These are phyloP conservation scores for Phyllosticta paracitricarpa DNA, from an alignment of 2,329 filamentous ascomycete genomes.

Conservation along the genomic window DNA sequence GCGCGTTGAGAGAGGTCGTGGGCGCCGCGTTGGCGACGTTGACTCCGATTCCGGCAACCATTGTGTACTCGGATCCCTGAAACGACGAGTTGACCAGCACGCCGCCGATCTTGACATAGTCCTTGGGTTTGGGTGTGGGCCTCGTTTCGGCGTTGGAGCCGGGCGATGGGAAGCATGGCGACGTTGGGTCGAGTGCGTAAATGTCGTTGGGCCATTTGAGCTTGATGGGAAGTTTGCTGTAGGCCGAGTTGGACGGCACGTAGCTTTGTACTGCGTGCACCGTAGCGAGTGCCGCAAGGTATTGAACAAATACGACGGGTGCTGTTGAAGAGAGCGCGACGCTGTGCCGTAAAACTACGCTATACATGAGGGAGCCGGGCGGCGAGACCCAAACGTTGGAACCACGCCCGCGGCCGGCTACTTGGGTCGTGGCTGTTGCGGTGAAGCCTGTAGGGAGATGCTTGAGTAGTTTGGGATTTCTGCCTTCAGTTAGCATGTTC, in stretches of 20 bases:
- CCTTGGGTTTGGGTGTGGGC: constrained; percentile 18
- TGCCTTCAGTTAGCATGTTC: constrained; percentile 21
- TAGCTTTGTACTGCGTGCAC: constrained; percentile 76
- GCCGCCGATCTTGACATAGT: constrained; percentile 86
- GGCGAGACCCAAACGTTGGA: constrained; percentile 93
- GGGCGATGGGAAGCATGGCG: not conserved
- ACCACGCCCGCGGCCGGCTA: constrained; percentile 80
- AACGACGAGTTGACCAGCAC: constrained; percentile 88
- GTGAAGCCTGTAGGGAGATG: constrained; percentile 80
- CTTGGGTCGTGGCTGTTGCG: constrained; percentile 73
- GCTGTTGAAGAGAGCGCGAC: constrained; percentile 59
- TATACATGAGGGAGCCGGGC: constrained; percentile 76
- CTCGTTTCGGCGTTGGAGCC: not conserved
- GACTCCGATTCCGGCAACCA: constrained; percentile 72
- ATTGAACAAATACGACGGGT: constrained; percentile 88
- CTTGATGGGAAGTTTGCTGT: constrained; percentile 65
- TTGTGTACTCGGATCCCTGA: constrained; percentile 64
- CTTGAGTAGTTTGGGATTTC: constrained; percentile 67
- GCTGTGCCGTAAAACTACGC: constrained; percentile 75
- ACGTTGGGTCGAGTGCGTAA: constrained; percentile 28
- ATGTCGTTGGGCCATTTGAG: constrained; percentile 99
- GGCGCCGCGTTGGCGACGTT: constrained; percentile 78
- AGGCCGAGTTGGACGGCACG: constrained; percentile 65
- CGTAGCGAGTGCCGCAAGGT: constrained; percentile 79
- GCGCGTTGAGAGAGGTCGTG: constrained; percentile 73